These are phyloP conservation scores for Beta corolliflora DNA, from an alignment of 179 eudicot species.

Conservation along the genomic window DNA sequence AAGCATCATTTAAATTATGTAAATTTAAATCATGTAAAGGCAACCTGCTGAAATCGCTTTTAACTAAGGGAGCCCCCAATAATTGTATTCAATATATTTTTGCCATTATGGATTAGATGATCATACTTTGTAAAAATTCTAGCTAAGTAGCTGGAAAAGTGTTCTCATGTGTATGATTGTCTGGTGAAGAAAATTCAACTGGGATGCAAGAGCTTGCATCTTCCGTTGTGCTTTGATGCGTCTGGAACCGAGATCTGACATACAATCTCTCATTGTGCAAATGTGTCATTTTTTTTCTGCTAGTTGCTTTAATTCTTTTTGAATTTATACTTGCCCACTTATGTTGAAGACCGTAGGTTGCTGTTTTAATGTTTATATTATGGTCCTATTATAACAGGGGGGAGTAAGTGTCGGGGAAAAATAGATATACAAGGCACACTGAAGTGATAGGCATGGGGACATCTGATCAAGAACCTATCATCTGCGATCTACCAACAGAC, in stretches of 20 bases:
- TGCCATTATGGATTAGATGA: background rate
- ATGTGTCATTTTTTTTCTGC: no score
- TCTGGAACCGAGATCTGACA: no score
- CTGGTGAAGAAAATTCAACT: background rate
- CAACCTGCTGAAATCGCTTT: background rate
- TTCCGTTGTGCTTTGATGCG: background rate
- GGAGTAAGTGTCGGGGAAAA: no score
- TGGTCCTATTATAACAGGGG: no score
- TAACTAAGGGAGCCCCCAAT: background rate
- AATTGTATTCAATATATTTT: background rate
- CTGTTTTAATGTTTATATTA: no score
- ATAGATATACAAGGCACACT: no score
- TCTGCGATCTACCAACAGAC: background rate
- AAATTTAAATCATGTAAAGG: no score
- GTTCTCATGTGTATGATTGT: background rate
- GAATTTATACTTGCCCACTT: no score
- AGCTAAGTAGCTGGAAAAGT: background rate
- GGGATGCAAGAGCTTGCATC: background rate
- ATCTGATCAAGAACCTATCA: background rate
- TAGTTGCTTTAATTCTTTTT: no score
- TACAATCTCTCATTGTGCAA: no score
- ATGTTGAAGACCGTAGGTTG: no score
- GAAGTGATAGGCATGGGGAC: background rate
- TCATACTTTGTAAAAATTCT: background rate
- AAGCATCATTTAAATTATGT: background rate